Evolutionary conservation across 305 asterid genomes (phyloP), one percentile per base, ranked within the genome.

Genomic region (Vinca major): DNA sequence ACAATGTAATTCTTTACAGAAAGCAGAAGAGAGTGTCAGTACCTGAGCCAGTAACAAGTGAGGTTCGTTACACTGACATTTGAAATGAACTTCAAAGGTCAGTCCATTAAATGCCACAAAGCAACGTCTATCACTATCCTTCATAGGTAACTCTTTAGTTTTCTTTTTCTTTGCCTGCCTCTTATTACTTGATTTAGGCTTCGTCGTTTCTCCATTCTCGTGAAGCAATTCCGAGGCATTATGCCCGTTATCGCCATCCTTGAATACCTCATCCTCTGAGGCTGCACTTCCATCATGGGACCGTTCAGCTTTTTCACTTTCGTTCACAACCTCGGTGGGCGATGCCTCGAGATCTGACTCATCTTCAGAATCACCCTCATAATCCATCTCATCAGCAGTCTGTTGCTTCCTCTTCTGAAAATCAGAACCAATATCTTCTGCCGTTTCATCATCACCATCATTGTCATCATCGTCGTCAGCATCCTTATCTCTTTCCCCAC

Each of bases 31-130:
- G 45, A 5, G 20, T 43, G 60, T 39, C 63, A 64, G 13, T 83
- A 93, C 99, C 99, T 90, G 97, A 60, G 89, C 91, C 39, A 93
- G 86, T 78, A 93, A 79, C 62, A 93, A 5, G 82, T 93, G 93
- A 77, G 97, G 96, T 74, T 91, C 99, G 33, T 26, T 0, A 57
- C 0, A 21, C 72, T 67, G 67, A 92, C 33, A 85, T 73, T 70
- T 80, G 74, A 89, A 91, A 79, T 87, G 93, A 77, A 74, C 79
- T 75, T 81, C 88, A 26, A 79, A 88, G 14, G 72, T 67, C 57
- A 66, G 74, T 62, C 90, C 96, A 57, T 80, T 53, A 74, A 74
- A 74, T 44, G 39, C 79, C 72, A 71, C 73, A 70, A 56, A 74
- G 52, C 79, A 40, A 36, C 77, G 76, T 69, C 95, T 81, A 41